These are phyloP conservation scores for Neocallimastix lanati DNA, from an alignment of 192 early-diverging fungal species.

Conservation along the genomic window DNA sequence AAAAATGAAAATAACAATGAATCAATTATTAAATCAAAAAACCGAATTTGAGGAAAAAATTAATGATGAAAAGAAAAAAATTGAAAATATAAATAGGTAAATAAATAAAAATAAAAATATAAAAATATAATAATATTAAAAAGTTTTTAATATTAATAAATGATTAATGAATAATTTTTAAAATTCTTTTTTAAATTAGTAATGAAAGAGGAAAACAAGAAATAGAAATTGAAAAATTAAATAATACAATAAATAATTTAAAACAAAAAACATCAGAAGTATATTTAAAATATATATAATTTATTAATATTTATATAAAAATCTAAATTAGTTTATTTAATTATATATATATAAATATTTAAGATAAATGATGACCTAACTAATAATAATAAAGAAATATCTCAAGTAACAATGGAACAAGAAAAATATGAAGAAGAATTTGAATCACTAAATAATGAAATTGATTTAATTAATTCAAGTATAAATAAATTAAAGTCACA, in stretches of 20 bases:
- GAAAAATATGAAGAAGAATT: slow-evolving; percentile 11
- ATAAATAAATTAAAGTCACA: slow-evolving; percentile 34
- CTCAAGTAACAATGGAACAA: neutral
- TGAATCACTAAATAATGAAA: slow-evolving; percentile 5
- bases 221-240: neutral
- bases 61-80: neutral
- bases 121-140: no score
- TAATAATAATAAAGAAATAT: neutral
- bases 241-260: neutral
- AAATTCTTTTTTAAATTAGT: neutral
- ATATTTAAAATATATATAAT: neutral
- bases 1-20: neutral
- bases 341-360: no score
- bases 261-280: neutral
- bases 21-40: neutral
- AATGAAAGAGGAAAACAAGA: neutral
- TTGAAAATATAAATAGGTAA: neutral
- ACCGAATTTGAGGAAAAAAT: neutral
- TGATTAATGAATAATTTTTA: neutral
- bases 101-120: neutral
- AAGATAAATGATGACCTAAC: neutral
- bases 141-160: no score
- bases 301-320: no score
- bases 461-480: slow-evolving; percentile 6
- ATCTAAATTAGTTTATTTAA: no score